Evolutionary conservation across 441 rosid genomes (phyloP).

Genomic region (Gossypium aridum): DNA sequence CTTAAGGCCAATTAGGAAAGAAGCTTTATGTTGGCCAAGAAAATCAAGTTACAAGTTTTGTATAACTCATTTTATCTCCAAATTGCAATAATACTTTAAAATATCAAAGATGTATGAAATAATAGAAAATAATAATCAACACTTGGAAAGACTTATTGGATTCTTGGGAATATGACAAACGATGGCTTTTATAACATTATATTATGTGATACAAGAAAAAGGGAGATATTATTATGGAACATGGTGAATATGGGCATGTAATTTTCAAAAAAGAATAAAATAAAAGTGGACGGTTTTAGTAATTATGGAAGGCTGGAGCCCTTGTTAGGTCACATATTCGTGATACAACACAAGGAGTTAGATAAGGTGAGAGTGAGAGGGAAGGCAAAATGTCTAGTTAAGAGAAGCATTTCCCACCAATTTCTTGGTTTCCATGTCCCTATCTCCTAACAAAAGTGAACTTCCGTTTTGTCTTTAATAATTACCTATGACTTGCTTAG

Average conservation of each 20-base stretch:
- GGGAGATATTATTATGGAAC: background rate
- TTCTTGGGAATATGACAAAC: background rate
- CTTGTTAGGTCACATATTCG: background rate
- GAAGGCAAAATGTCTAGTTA: background rate
- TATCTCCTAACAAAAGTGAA: background rate
- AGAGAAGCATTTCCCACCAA: conserved; percentile 8
- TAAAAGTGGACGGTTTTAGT: too few relatives aligned
- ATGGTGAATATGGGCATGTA: background rate
- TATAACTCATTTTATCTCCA: too few relatives aligned
- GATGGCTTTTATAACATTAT: background rate
- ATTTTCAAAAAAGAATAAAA: background rate
- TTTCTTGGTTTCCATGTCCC: conserved; percentile 10
- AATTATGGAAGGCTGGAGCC: background rate
- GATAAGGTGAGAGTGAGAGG: background rate
- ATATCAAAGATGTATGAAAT: background rate
- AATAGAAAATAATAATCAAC: background rate
- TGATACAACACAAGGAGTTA: background rate
- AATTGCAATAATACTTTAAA: background rate
- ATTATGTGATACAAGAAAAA: background rate
- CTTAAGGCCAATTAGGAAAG: too few relatives aligned
- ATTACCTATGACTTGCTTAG: background rate
- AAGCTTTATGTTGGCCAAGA: too few relatives aligned
- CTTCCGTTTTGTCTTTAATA: background rate
- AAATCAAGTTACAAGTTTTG: too few relatives aligned
- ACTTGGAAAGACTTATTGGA: background rate